Conservation (phyloP, 192 early-diverging fungal genomes). For the Coemansia reversa region DNA sequence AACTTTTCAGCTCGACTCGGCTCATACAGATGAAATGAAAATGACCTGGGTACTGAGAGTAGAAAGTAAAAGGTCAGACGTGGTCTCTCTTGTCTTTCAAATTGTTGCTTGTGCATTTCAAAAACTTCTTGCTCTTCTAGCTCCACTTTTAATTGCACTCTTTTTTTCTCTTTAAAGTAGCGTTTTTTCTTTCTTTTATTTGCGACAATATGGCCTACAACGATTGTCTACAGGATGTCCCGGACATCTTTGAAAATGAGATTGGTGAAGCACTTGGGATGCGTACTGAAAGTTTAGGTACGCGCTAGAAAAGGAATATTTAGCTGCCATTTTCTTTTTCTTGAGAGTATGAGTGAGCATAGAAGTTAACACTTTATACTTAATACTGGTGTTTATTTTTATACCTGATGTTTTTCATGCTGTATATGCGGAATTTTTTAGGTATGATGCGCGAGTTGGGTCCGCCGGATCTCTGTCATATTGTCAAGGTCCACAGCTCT, state of each 20-base stretch:
- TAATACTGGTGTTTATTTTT: too few species aligned
- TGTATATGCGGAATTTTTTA: conserved; percentile 18
- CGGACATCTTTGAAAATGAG: conserved; percentile 96
- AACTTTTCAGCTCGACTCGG: too few species aligned
- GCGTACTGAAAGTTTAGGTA: conserved; percentile 91
- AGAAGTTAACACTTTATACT: too few species aligned
- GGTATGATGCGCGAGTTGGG: conserved; percentile 89
- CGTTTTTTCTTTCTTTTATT: too few species aligned
- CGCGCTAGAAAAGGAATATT: neutral
- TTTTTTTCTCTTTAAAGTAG: neutral
- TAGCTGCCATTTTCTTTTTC: too few species aligned
- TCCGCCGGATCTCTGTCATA: conserved; percentile 96
- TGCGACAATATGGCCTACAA: conserved; percentile 36
- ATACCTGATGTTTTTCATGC: too few species aligned
- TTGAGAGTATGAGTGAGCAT: too few species aligned
- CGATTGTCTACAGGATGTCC: conserved; percentile 80
- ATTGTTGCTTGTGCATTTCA: too few species aligned
- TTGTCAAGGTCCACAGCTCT: conserved; percentile 82
- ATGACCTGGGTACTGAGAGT: too few species aligned
- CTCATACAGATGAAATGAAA: too few species aligned
- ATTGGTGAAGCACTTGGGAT: conserved; percentile 84
- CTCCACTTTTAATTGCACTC: neutral
- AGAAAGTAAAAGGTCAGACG: too few species aligned
- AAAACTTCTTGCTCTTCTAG: neutral
- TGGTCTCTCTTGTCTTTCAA: too few species aligned